Evolutionary conservation across 495 filamentous ascomycete genomes (phyloP), one percentile per base, ranked within the genome.

Genomic region (Daldinia grandis): DNA sequence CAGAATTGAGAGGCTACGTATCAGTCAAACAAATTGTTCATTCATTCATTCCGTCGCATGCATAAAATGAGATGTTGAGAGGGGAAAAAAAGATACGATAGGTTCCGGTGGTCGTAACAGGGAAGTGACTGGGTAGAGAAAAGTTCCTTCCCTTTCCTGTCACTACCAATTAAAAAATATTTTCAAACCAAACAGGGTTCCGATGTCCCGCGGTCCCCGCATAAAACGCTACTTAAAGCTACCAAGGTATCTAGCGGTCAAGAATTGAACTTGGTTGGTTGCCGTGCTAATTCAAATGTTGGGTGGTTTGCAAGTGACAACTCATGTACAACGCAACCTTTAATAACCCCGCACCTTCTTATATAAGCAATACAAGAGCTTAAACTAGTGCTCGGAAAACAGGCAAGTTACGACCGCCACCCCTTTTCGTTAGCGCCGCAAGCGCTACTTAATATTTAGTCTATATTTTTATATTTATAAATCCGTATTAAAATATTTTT

Each of bases 41-140:
- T 31, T 68, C 54, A 64, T 33, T 68, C 64, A 58, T 44, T 64
- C 31, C 33, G 58, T 59, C 7, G 70, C 70, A 73, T 73, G 70
- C 70, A 73, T 65, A 53, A 69, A 62, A 73, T 69, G 56, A 64
- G 42, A 62, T 35, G 42, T 40, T 53, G 55, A 61, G 58, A 56
- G 51, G 47, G 28, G 31, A 33, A 66, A 66, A 62, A 73, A 73
- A 69, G 51, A 30, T 72, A 68, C 69, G 69, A 72, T 72, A 72
- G 69, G 69, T 68, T 65, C 30, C 25, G 35, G 10, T 37, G 59
- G 35, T 53, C 14, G 63, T 28, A 42, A 30, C 27, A 25, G 42
- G 9, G 42, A 44, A 62, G 27, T 68, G 50, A 57, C 38, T 56
- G 38, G 51, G 24, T 33, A 51, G 14, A 56, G 27, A 33, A 42